These are phyloP conservation scores for Thelonectria discophora DNA, from an alignment of 2,329 filamentous ascomycete species.

Conservation along the genomic window DNA sequence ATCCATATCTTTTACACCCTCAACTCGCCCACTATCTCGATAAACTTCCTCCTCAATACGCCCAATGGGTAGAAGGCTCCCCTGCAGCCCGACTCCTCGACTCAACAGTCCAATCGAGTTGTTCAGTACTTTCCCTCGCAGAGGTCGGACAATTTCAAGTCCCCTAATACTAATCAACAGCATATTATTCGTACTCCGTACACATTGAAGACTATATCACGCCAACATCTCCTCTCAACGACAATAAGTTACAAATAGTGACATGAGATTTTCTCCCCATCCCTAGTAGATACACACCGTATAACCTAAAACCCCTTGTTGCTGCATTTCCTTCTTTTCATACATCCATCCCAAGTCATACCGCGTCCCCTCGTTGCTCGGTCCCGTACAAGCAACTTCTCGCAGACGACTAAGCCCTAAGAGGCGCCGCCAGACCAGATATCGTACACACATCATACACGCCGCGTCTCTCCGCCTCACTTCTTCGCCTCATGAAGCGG, in stretches of 20 bases:
- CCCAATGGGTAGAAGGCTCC: slow-evolving; percentile 24
- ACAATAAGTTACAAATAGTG: no score
- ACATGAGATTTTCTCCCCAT: neutral
- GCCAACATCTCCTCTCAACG: no score
- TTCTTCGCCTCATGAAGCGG: slow-evolving; percentile 18
- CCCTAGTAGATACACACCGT: neutral
- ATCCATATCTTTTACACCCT: neutral
- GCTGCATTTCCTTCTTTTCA: neutral
- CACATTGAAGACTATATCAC: no score
- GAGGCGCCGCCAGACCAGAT: neutral
- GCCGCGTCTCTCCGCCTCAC: neutral
- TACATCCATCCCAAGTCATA: neutral
- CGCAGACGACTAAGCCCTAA: neutral
- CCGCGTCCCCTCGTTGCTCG: neutral
- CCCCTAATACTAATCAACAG: no score
- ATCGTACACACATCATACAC: neutral
- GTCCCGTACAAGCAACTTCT: neutral
- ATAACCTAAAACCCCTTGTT: neutral
- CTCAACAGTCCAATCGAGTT: no score
- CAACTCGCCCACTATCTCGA: slow-evolving; percentile 11
- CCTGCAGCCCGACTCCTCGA: no score
- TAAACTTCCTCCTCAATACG: slow-evolving; percentile 34
- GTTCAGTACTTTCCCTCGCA: no score
- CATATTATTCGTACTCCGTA: no score
- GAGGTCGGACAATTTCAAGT: no score